Percentiles rank a stretch among this genome's conserved stretches.
Conservation (phyloP, 2,329 filamentous ascomycete species). For the Pseudogymnoascus sp. region DNA sequence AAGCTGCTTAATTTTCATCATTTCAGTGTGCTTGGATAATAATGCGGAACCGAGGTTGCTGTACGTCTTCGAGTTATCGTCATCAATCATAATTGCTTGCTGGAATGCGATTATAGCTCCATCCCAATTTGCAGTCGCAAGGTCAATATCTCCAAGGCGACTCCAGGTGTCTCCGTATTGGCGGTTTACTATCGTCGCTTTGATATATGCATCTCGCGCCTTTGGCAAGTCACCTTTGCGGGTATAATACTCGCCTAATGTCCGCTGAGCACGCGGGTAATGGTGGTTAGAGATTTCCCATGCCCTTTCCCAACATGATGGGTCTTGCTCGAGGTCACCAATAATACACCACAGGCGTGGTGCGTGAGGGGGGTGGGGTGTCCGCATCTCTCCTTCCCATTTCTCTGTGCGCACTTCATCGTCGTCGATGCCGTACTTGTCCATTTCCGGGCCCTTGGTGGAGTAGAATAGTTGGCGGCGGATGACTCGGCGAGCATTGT, state of each 20-base stretch:
- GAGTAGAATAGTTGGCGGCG: slow-evolving; percentile 71
- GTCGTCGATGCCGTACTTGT: slow-evolving; percentile 38
- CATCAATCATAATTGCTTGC: slow-evolving; percentile 74
- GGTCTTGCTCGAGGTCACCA: slow-evolving; percentile 74
- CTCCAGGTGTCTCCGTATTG: slow-evolving; percentile 83
- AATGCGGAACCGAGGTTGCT: slow-evolving; percentile 86
- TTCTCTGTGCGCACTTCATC: slow-evolving; percentile 49
- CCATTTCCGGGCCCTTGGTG: slow-evolving; percentile 35
- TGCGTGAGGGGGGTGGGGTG: slow-evolving; percentile 69
- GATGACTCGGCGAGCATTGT: slow-evolving; percentile 70
- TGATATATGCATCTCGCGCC: slow-evolving; percentile 69
- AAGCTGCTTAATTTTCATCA: slow-evolving; percentile 26
- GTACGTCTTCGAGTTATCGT: slow-evolving; percentile 87
- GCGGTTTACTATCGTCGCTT: slow-evolving; percentile 70
- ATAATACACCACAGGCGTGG: slow-evolving; percentile 88
- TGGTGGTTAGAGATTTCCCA: slow-evolving; percentile 78
- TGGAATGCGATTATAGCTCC: slow-evolving; percentile 78
- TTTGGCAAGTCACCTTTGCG: slow-evolving; percentile 55
- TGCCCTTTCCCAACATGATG: slow-evolving; percentile 69
- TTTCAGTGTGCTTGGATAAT: slow-evolving; percentile 56
- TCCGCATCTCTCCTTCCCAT: slow-evolving; percentile 54
- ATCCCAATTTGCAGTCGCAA: slow-evolving; percentile 68
- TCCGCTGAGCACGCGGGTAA: slow-evolving; percentile 81
- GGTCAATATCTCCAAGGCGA: slow-evolving; percentile 76
- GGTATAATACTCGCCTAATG: slow-evolving; percentile 72